phyloP scores from a whole-genome alignment of 2,329 filamentous ascomycete species.

The Neoscytalidium dimidiatum region DNA sequence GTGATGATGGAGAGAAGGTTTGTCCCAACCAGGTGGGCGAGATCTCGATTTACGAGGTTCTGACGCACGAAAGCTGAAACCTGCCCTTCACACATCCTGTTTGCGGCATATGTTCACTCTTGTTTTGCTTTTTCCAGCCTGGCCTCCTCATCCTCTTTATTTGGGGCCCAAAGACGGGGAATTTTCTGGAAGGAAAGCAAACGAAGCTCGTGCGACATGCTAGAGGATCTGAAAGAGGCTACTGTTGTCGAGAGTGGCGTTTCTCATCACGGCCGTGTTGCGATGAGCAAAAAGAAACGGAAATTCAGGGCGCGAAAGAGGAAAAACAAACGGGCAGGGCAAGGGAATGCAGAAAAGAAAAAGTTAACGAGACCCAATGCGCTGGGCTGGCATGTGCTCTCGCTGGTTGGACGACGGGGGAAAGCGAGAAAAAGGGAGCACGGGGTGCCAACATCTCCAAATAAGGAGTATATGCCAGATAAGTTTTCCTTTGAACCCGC shows the following conservation, averaged over 20 bases:
- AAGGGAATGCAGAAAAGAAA: neutral
- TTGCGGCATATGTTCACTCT: neutral
- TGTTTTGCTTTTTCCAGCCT: neutral
- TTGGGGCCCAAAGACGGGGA: neutral
- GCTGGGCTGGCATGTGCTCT: neutral
- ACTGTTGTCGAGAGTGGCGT: constrained; percentile 12
- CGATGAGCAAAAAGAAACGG: neutral
- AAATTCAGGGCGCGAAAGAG: neutral
- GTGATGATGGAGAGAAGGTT: too few relatives aligned
- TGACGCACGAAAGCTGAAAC: neutral
- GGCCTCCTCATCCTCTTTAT: neutral
- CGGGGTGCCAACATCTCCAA: neutral
- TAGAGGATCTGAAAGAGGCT: neutral
- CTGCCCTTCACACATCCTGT: too few relatives aligned
- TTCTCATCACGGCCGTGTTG: neutral
- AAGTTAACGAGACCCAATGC: neutral
- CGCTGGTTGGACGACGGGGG: neutral
- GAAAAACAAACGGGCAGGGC: neutral
- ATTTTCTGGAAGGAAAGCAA: constrained; percentile 6
- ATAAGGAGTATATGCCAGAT: neutral
- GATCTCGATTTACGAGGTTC: neutral
- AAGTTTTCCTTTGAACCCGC: neutral
- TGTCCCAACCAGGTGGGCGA: neutral
- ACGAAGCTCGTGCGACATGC: constrained; percentile 9
- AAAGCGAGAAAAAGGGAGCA: neutral